phyloP scores from a whole-genome alignment of 176 grass and related monocot genomes.

The Bonia amplexicaulis region DNA sequence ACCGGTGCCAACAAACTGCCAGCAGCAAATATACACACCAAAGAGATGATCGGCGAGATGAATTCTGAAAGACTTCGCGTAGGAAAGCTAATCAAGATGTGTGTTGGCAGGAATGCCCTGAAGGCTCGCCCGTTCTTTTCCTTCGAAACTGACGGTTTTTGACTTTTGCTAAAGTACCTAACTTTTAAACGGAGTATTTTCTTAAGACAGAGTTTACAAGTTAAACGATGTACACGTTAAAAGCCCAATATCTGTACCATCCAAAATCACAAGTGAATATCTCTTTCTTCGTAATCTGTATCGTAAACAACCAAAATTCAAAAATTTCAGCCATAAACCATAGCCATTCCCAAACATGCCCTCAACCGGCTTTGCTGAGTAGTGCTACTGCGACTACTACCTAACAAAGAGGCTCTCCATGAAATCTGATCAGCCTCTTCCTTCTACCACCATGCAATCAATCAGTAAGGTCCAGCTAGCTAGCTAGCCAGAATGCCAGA shows the following conservation, averaged over 20 bases:
- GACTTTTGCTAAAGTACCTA: too few species aligned
- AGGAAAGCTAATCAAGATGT: background rate
- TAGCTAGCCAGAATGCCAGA: background rate
- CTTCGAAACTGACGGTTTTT: too few species aligned
- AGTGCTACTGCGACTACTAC: background rate
- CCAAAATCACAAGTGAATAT: too few species aligned
- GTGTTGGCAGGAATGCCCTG: background rate
- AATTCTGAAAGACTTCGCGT: background rate
- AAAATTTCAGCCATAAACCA: too few species aligned
- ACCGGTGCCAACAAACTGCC: background rate
- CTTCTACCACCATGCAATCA: slow-evolving; percentile 2
- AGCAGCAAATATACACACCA: background rate
- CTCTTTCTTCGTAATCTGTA: too few species aligned
- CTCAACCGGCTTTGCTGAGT: background rate
- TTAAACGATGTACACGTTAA: too few species aligned
- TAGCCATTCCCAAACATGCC: too few species aligned
- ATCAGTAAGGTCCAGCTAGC: slow-evolving; percentile 22
- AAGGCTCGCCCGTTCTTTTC: too few species aligned
- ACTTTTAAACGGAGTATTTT: too few species aligned
- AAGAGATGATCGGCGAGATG: background rate
- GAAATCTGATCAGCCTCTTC: slow-evolving; percentile 19
- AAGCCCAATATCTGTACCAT: too few species aligned
- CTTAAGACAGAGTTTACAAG: too few species aligned
- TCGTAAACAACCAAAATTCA: too few species aligned
- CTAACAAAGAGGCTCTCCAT: slow-evolving; percentile 12